Base-by-base conservation (phyloP, 1,284 basidiomycete species). In the Coriolopsis trogii region DNA sequence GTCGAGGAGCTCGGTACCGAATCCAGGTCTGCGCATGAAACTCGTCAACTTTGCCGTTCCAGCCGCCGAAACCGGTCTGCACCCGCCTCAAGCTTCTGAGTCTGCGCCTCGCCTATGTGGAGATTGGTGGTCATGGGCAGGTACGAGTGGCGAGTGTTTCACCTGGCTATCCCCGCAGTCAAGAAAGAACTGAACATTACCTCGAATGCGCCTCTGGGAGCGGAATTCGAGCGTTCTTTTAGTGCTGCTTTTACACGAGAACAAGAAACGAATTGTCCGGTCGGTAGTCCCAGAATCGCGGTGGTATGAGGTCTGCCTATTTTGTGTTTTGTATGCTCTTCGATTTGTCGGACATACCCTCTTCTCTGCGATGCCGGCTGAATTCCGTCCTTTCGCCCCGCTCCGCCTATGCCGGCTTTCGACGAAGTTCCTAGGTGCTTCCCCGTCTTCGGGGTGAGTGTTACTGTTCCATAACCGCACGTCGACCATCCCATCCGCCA, bases 1-100 rank as follows among this genome's bases (percentile, higher is more conserved):
- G 47, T 43, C 49, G 38, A 51, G 33, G 23, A 12, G 18, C 47
- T 60, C 58, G 58, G 58, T 53, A 53, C 58, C 58, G 58, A 60
- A 39, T 30, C 38, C 46, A 47, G 25, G 21, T 16, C 26, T 12
- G 28, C 24, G 16, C n/a, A 15, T n/a, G n/a, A 4, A 15, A 20
- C 18, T 20, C 41, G 26, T 8, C 26, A 15, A 10, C 28, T 21
- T 28, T 7, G 23, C 20, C 40, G 23, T 25, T 4, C 28, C 28
- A 4, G 18, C 4, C 13, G 13, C 13, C 6, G 24, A 41, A 13
- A 13, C 23, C 16, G 20, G 13, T 13, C 21, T 28, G 23, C 20
- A 12, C 9, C 49, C 28, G 25, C 6, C 28, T 6, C 24, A 15
- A 10, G 33, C 23, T 36, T 33, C 13, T 18, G 23, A 15, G 20